A percentile compares a stretch with the other conserved stretches of the same genome.
Conservation (phyloP, 495 filamentous ascomycete genomes). For the Tuber calosporum region DNA sequence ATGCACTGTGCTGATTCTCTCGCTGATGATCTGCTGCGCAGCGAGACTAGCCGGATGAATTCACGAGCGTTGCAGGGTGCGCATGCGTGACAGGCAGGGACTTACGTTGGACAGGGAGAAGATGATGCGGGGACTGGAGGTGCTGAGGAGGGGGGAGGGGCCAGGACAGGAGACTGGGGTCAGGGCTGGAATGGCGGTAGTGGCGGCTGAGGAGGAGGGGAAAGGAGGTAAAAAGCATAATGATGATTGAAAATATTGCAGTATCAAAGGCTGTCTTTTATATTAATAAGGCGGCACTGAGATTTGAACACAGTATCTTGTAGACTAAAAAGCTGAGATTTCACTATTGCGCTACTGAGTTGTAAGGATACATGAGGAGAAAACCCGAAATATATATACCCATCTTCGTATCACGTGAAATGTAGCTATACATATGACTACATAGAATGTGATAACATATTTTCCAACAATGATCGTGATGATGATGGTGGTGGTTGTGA, state of each 20-base stretch:
- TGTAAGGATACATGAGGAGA: too few relatives aligned
- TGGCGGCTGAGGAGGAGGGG: constrained; percentile 12
- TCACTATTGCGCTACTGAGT: too few relatives aligned
- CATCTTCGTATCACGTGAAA: too few relatives aligned
- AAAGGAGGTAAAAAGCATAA: background rate
- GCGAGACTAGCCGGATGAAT: background rate
- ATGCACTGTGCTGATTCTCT: background rate
- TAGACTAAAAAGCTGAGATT: too few relatives aligned
- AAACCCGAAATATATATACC: too few relatives aligned
- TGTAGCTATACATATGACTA: too few relatives aligned
- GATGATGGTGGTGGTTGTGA: constrained; percentile 5
- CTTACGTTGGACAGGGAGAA: background rate
- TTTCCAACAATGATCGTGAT: too few relatives aligned
- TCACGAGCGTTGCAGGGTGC: background rate
- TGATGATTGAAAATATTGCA: background rate
- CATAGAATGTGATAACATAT: too few relatives aligned
- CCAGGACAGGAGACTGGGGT: background rate
- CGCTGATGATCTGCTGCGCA: background rate
- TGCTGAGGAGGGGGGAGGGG: constrained; percentile 5
- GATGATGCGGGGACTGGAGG: constrained; percentile 15
- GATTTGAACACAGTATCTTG: too few relatives aligned
- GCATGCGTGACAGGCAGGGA: background rate
- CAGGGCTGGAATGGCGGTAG: background rate
- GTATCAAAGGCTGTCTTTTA: too few relatives aligned
- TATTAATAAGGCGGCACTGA: too few relatives aligned